A percentile compares a stretch with the other conserved stretches of the same genome.
phyloP scores from a whole-genome alignment of 2,329 filamentous ascomycete species.

The Calonectria honghensis region DNA sequence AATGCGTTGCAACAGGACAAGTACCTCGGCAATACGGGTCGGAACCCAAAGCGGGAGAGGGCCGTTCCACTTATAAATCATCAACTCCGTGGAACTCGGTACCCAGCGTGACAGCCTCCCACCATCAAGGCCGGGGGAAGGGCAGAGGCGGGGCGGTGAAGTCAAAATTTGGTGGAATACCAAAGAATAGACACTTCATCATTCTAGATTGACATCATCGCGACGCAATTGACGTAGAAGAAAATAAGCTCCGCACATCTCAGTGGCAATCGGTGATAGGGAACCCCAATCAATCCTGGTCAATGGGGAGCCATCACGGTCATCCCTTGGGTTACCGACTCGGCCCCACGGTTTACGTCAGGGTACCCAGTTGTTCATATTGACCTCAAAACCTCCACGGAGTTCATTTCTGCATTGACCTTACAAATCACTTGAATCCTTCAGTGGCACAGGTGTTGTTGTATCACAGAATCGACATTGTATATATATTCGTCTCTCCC shows the following conservation, averaged over 20 bases:
- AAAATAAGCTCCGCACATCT: background rate
- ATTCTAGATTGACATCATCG: slow-evolving; percentile 4
- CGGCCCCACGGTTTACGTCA: slow-evolving; percentile 32
- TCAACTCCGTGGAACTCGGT: slow-evolving; percentile 34
- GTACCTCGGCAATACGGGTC: slow-evolving; percentile 32
- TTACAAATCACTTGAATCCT: slow-evolving; percentile 31
- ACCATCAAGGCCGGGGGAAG: background rate
- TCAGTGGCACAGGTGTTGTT: background rate
- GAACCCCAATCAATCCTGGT: slow-evolving; percentile 22
- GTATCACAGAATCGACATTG: background rate
- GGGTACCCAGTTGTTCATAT: slow-evolving; percentile 22
- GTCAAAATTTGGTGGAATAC: slow-evolving; percentile 7
- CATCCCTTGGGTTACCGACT: background rate
- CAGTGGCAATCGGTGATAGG: slow-evolving; percentile 24
- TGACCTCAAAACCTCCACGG: slow-evolving; percentile 17
- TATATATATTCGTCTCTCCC: slow-evolving; percentile 4
- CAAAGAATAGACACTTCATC: background rate
- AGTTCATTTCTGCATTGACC: slow-evolving; percentile 20
- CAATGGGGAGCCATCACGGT: slow-evolving; percentile 16
- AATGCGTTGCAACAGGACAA: background rate
- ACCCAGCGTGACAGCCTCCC: slow-evolving; percentile 20
- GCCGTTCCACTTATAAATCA: slow-evolving; percentile 33
- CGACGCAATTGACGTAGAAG: slow-evolving; percentile 7
- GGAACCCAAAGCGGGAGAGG: slow-evolving; percentile 4
- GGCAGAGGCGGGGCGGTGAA: background rate